phyloP scores from a whole-genome alignment of 192 early-diverging fungal genomes.

The Backusella morwellensis region DNA sequence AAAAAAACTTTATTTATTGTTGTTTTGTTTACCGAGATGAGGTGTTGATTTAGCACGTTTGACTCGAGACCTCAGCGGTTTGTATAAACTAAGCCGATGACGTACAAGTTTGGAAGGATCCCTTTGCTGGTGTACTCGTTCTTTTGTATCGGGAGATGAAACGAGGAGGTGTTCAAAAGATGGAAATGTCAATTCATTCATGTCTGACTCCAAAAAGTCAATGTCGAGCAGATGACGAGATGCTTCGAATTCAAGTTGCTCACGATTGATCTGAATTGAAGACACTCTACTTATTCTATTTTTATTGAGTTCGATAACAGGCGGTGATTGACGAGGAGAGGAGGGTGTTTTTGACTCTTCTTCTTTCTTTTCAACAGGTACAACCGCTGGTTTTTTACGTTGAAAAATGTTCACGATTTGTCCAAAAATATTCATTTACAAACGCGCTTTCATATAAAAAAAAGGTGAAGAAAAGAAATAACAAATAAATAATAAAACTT shows the following conservation, averaged over 20 bases:
- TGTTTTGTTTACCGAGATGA: not conserved
- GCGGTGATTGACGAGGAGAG: not conserved
- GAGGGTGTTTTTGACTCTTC: not conserved
- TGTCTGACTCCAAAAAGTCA: not conserved
- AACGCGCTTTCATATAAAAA: not conserved
- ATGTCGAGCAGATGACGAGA: slow-evolving; percentile 1
- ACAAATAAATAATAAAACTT: not conserved
- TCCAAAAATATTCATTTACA: not conserved
- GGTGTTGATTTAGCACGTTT: slow-evolving; percentile 7
- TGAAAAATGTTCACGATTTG: not conserved
- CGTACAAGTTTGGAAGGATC: not conserved
- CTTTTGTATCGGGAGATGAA: not conserved
- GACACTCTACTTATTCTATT: slow-evolving; percentile 1
- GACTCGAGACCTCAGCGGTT: not conserved
- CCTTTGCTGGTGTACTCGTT: not conserved
- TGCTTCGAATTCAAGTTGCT: slow-evolving; percentile 5
- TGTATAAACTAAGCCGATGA: not conserved
- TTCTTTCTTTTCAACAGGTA: slow-evolving; percentile 4
- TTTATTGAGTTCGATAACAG: not conserved
- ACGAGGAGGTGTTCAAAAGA: not conserved
- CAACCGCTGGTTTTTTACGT: not conserved
- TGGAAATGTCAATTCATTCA: not conserved
- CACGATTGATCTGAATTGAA: not conserved
- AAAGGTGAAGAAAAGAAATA: not conserved
- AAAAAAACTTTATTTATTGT: slow-evolving; percentile 5